Base-by-base conservation (phyloP, 2,329 filamentous ascomycete genomes). In the Aureobasidium sp. region DNA sequence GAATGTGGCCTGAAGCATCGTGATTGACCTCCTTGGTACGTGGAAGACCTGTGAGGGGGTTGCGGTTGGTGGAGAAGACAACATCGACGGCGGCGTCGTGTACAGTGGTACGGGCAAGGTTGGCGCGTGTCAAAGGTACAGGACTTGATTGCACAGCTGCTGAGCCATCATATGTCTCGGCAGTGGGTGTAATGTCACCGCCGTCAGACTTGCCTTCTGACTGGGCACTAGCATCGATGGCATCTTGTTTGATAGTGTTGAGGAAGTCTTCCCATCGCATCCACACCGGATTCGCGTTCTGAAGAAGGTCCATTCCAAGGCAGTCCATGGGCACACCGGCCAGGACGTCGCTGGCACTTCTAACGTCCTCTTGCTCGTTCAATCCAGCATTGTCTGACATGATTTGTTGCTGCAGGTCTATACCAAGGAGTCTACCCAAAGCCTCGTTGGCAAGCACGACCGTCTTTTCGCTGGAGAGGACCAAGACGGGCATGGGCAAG, bases 401-500 rank as follows among this genome's bases (percentile, higher is more conserved):
- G 3, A 41, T 21, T n/a, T 72, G 70, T 25, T 71, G 71, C 47
- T 72, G 68, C 27, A 77, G 72, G 30, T 83, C 77, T 53, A 89
- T 77, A 4, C 84, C 86, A 27, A 92, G 74, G 67, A 92, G 74
- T 60, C 84, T 80, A 1, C 85, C 87, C 82, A 91, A 87, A 25
- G 89, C 85, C 66, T 91, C 86, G 67, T 92, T 92, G 36, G 87
- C 88, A 44, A 91, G 73, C 1, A 89, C 80, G 3, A 91, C 81
- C 0, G 85, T 88, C 73, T 91, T 91, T 36, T 82, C 68, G 39
- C 80, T 83, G 55, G 86, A 86, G 39, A 92, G 75, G 1, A 92
- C 84, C 39, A 91, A 72, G 5, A 90, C 72, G 0, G 89, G 89
- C 50, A 90, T 83, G 0, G 89, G 89, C 5, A 92, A 77, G 69